Percentiles rank a stretch among this genome's conserved stretches.
Conservation (phyloP, 768 basidiomycete species). For the Hortiboletus campestris region DNA sequence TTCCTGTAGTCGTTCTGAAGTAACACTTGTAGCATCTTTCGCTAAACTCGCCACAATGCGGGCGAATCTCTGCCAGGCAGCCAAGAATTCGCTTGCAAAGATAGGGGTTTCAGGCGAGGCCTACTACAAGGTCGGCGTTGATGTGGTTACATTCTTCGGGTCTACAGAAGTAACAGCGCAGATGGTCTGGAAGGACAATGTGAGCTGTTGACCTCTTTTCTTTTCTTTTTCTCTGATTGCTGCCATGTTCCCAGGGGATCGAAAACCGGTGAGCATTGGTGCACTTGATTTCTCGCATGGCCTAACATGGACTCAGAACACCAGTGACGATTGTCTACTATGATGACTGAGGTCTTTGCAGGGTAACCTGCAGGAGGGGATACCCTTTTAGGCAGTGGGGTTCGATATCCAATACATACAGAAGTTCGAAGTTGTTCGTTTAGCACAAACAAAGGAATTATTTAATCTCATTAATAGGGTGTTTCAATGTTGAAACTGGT, state of each 20-base stretch:
- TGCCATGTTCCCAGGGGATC: background rate
- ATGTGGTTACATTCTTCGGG: slow-evolving; percentile 4
- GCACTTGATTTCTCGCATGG: background rate
- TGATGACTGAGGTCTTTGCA: background rate
- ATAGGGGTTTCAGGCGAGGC: background rate
- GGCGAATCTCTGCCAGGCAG: background rate
- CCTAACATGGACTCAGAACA: background rate
- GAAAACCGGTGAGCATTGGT: background rate
- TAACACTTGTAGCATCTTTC: background rate
- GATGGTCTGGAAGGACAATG: background rate
- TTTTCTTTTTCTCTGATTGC: background rate
- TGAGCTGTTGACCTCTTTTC: background rate
- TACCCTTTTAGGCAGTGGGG: background rate
- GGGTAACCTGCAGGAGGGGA: background rate
- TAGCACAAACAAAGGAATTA: too few relatives aligned
- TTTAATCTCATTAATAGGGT: too few relatives aligned
- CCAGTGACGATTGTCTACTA: background rate
- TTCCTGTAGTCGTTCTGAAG: background rate
- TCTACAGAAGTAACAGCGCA: slow-evolving; percentile 1
- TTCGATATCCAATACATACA: too few relatives aligned
- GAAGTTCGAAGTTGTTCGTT: too few relatives aligned
- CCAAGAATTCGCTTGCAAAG: background rate
- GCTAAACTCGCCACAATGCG: background rate
- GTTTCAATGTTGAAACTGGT: too few relatives aligned
- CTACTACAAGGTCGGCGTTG: background rate